A percentile compares a stretch with the other conserved stretches of the same genome.
Conservation (phyloP, 83 land plant genomes). For the Picea mariana region DNA sequence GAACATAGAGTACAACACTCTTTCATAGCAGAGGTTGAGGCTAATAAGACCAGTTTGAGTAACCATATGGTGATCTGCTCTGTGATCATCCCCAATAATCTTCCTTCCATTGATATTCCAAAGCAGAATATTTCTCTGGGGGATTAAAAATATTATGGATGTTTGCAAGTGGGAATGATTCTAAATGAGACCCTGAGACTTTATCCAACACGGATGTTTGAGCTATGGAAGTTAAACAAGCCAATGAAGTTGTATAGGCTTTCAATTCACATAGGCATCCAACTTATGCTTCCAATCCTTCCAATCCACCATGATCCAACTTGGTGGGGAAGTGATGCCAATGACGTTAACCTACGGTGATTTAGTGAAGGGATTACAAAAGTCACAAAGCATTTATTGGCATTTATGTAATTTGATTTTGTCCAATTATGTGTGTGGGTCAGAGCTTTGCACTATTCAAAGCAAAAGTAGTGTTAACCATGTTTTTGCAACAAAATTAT, state of each 20-base stretch:
- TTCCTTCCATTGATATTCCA: too few relatives aligned
- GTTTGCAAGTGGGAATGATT: slow-evolving; percentile 63
- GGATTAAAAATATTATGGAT: not conserved
- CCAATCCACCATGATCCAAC: slow-evolving; percentile 38
- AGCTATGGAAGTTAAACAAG: slow-evolving; percentile 31
- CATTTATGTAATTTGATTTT: slow-evolving; percentile 45
- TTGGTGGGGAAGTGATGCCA: slow-evolving; percentile 44
- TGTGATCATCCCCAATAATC: too few relatives aligned
- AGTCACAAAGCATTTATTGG: slow-evolving; percentile 29
- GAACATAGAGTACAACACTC: too few relatives aligned
- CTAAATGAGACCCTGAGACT: slow-evolving; percentile 52
- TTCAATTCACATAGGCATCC: slow-evolving; percentile 31
- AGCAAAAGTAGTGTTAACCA: slow-evolving; percentile 37
- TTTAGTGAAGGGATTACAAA: slow-evolving; percentile 35
- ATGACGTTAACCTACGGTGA: slow-evolving; percentile 49
- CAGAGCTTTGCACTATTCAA: slow-evolving; percentile 45
- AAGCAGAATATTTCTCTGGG: not conserved
- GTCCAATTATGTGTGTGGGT: slow-evolving; percentile 50
- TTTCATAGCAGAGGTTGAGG: too few relatives aligned
- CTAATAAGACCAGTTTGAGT: too few relatives aligned
- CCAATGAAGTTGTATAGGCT: slow-evolving; percentile 39
- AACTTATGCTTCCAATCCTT: slow-evolving; percentile 19
- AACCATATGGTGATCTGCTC: too few relatives aligned
- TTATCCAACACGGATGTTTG: slow-evolving; percentile 29
- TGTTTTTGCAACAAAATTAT: slow-evolving; percentile 28